Evolutionary conservation across 1,284 basidiomycete species (phyloP).

Genomic region (Taiwanofungus camphoratus): DNA sequence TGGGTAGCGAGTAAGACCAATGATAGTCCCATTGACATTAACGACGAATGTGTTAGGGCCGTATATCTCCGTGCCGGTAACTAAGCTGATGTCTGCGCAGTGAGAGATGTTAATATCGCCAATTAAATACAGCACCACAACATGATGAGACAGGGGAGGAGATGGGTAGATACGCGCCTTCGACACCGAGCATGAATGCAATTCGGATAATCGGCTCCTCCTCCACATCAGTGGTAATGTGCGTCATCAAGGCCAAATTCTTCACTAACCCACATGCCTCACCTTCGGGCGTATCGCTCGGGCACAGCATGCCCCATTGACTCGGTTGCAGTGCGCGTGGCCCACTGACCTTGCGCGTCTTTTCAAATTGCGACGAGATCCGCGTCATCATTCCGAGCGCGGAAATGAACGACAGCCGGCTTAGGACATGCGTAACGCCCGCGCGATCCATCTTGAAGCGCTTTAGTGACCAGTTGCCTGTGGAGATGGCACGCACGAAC

Average conservation of each 20-base stretch:
- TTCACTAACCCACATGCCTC: slow-evolving; percentile 99
- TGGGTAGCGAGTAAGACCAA: slow-evolving; percentile 89
- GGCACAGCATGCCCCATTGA: slow-evolving; percentile 99
- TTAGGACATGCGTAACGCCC: slow-evolving; percentile 97
- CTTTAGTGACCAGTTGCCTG: slow-evolving; percentile 98
- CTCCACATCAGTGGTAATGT: slow-evolving; percentile 98
- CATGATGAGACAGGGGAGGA: no score
- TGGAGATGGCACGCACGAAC: slow-evolving; percentile 97
- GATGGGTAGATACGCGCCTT: slow-evolving; percentile 50
- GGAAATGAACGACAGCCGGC: slow-evolving; percentile 92
- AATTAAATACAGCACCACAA: no score
- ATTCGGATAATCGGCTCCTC: slow-evolving; percentile 91
- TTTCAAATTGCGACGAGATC: slow-evolving; percentile 98
- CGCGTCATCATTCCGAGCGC: slow-evolving; percentile 99
- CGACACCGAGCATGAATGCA: slow-evolving; percentile 92
- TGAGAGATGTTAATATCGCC: no score
- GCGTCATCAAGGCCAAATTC: slow-evolving; percentile 98
- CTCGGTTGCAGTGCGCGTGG: slow-evolving; percentile 95
- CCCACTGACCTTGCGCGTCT: slow-evolving; percentile 98
- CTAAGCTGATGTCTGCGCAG: slow-evolving; percentile 84
- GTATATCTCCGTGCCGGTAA: slow-evolving; percentile 96
- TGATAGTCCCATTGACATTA: slow-evolving; percentile 94
- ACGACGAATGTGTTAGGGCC: slow-evolving; percentile 89
- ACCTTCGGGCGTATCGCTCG: slow-evolving; percentile 98
- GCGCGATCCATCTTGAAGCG: slow-evolving; percentile 99